A percentile compares a stretch with the other conserved stretches of the same genome.
Evolutionary conservation across 2,329 filamentous ascomycete species (phyloP).

Genomic region (Colletotrichum australisinense): DNA sequence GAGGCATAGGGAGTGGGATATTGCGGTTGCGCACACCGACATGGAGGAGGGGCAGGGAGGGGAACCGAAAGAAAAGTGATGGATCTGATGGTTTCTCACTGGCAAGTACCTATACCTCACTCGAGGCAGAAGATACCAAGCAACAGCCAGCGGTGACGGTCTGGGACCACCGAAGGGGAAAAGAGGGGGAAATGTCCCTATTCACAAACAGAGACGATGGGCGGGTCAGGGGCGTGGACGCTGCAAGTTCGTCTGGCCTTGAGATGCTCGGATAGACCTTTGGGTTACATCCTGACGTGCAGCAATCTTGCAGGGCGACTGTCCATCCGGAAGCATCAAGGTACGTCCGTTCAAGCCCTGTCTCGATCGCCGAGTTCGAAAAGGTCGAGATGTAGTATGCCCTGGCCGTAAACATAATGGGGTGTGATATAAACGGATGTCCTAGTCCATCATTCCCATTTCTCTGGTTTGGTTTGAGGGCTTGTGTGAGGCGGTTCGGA

Average conservation of each 20-base stretch:
- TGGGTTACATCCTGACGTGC: constrained; percentile 23
- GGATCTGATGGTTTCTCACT: constrained; percentile 3
- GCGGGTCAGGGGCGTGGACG: constrained; percentile 12
- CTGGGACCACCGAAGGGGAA: constrained; percentile 11
- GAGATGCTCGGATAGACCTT: background rate
- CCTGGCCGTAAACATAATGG: background rate
- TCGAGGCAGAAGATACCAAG: constrained; percentile 12
- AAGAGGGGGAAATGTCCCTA: constrained; percentile 15
- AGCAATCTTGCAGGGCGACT: constrained; percentile 16
- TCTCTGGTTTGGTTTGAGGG: background rate
- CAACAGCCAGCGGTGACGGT: constrained; percentile 6
- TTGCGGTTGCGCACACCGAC: background rate
- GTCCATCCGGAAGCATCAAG: constrained; percentile 24
- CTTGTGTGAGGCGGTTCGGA: background rate
- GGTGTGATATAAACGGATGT: background rate
- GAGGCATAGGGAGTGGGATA: background rate
- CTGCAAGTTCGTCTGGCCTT: constrained; percentile 23
- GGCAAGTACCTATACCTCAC: constrained; percentile 22
- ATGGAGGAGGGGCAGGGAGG: background rate
- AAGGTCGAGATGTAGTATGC: background rate
- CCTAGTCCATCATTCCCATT: background rate
- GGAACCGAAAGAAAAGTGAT: constrained; percentile 4
- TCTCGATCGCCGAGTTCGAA: background rate
- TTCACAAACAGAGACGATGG: constrained; percentile 12
- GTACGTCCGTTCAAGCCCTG: constrained; percentile 10